Conservation (phyloP, 371 early-diverging fungal species). For the Actinomortierella ambigua region DNA sequence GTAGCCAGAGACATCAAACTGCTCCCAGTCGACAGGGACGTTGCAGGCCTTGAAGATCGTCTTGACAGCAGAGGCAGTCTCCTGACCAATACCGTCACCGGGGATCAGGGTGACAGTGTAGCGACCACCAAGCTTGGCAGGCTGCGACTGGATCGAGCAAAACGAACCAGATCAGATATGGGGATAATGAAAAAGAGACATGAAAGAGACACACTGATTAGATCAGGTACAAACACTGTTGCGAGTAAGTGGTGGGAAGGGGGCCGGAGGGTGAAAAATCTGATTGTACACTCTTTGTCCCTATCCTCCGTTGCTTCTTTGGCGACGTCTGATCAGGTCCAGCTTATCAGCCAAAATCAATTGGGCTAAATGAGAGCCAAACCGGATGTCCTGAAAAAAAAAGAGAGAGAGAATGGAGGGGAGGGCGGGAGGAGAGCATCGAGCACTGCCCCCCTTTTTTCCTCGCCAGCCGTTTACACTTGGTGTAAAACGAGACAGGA, state of each 20-base stretch:
- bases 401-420: too few species aligned
- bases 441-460: too few species aligned
- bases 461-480: too few species aligned
- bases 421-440: too few species aligned
- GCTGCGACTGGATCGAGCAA: slow-evolving; percentile 17
- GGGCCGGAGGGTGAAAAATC: slow-evolving; percentile 4
- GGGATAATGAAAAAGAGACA: neutral
- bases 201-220: neutral
- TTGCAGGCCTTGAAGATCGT: slow-evolving; percentile 90
- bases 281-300: neutral
- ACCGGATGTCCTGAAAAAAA: too few species aligned
- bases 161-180: neutral
- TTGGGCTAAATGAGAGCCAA: too few species aligned
- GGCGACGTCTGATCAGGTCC: too few species aligned
- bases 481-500: too few species aligned
- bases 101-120: slow-evolving; percentile 97
- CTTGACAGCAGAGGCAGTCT: slow-evolving; percentile 89
- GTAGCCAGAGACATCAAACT: slow-evolving; percentile 92
- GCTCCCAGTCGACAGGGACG: slow-evolving; percentile 94
- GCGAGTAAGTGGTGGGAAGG: neutral
- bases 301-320: neutral
- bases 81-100: slow-evolving; percentile 97
- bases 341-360: too few species aligned
- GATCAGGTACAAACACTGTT: neutral
- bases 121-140: slow-evolving; percentile 82